Percentiles rank a stretch among this genome's conserved stretches.
These are phyloP conservation scores for Ophiostoma novo-ulmi DNA, from an alignment of 2,329 filamentous ascomycete genomes.

Conservation along the genomic window DNA sequence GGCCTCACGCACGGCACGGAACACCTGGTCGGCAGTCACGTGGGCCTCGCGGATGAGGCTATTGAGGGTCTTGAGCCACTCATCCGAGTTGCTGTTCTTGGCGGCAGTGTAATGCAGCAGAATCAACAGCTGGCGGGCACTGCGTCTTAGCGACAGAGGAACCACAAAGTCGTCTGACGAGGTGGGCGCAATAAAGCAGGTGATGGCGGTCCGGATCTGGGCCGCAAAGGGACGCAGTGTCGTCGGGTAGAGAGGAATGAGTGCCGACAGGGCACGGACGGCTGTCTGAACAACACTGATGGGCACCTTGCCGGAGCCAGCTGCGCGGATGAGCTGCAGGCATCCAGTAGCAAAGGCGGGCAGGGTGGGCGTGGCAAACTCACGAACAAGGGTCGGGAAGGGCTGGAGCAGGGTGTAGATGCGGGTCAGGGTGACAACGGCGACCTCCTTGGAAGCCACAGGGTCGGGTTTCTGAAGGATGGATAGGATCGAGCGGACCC, in stretches of 20 bases:
- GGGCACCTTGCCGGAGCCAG: conserved; percentile 39
- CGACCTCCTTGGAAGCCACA: conserved; percentile 66
- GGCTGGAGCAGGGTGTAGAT: conserved; percentile 80
- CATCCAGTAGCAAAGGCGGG: conserved; percentile 69
- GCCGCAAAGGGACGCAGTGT: conserved; percentile 71
- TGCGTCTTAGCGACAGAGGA: conserved; percentile 49
- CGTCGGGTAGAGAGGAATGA: conserved; percentile 76
- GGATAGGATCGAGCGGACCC: conserved; percentile 70
- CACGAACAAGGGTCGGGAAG: conserved; percentile 75
- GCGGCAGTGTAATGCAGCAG: conserved; percentile 74
- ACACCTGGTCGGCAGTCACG: conserved; percentile 66
- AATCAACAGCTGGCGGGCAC: conserved; percentile 61
- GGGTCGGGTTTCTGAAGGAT: conserved; percentile 79
- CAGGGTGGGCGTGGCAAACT: conserved; percentile 80
- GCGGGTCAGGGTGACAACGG: conserved; percentile 69
- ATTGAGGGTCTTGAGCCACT: conserved; percentile 68
- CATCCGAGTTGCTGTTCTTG: conserved; percentile 69
- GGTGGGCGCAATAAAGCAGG: conserved; percentile 60
- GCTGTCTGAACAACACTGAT: conserved; percentile 58
- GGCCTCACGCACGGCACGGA: conserved; percentile 73
- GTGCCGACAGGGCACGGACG: conserved; percentile 63
- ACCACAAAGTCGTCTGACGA: conserved; percentile 46
- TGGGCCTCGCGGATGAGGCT: conserved; percentile 62
- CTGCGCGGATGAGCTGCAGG: conserved; percentile 57
- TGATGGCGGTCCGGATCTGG: conserved; percentile 60